Percentiles rank a stretch among this genome's conserved stretches.
phyloP scores from a whole-genome alignment of 2,329 filamentous ascomycete species.

The Colletotrichum acutatum region DNA sequence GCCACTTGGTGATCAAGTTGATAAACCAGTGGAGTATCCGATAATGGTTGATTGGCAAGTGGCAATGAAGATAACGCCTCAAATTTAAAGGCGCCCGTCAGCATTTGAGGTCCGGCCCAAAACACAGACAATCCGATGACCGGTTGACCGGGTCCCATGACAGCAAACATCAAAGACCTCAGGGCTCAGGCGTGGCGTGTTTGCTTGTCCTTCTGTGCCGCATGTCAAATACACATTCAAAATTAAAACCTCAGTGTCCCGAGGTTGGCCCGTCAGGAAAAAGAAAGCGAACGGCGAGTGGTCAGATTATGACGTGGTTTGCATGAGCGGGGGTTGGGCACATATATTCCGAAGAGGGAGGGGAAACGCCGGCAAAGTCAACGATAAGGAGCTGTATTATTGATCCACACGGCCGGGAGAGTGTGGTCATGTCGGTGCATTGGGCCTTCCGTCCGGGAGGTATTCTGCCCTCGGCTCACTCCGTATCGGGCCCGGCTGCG shows the following conservation, averaged over 20 bases:
- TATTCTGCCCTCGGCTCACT: background rate
- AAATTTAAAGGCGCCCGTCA: background rate
- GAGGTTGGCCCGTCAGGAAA: constrained; percentile 6
- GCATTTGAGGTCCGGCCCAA: background rate
- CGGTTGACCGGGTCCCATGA: background rate
- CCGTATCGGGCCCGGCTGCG: background rate
- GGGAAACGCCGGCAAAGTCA: background rate
- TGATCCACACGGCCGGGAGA: background rate
- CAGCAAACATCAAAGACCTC: background rate
- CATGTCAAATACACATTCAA: background rate
- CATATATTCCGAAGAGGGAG: background rate
- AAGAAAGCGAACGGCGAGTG: constrained; percentile 19
- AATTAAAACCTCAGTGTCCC: background rate
- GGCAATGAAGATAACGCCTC: background rate
- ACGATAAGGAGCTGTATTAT: background rate
- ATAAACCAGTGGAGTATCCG: background rate
- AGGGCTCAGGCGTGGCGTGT: background rate
- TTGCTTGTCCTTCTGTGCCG: background rate
- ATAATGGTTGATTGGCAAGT: background rate
- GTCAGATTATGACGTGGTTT: constrained; percentile 21
- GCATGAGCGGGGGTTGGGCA: background rate
- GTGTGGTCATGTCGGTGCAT: background rate
- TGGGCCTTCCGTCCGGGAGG: background rate
- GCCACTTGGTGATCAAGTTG: background rate
- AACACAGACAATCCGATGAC: background rate